phyloP scores from a whole-genome alignment of 1,284 basidiomycete genomes.

The Apiotrichum veenhuisii region DNA sequence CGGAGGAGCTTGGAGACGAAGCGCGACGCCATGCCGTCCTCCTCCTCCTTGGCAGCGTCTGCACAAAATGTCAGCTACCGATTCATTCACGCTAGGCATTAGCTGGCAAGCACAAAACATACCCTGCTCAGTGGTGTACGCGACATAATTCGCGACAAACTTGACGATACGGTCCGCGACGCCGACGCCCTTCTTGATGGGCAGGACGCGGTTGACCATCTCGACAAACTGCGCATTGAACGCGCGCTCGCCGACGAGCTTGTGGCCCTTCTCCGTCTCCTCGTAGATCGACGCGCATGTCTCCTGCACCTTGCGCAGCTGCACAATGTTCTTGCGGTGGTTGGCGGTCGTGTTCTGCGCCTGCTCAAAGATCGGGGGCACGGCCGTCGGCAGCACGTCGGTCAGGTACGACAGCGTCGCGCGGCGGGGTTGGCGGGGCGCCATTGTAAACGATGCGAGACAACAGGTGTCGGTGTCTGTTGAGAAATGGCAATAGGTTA shows the following conservation, averaged over 20 bases:
- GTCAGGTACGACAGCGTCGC: constrained; percentile 34
- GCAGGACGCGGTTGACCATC: constrained; percentile 66
- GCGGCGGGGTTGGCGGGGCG: constrained; percentile 16
- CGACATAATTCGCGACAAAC: constrained; percentile 78
- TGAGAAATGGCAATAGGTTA: no score
- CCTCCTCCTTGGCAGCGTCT: constrained; percentile 61
- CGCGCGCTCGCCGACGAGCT: constrained; percentile 70
- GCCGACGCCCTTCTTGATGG: constrained; percentile 76
- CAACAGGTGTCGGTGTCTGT: no score
- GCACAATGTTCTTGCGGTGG: constrained; percentile 86
- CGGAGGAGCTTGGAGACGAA: constrained; percentile 70
- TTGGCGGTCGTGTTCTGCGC: constrained; percentile 77
- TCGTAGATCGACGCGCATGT: constrained; percentile 62
- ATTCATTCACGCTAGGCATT: no score
- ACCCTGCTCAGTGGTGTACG: constrained; percentile 76
- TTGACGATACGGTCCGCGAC: constrained; percentile 78
- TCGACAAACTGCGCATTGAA: constrained; percentile 74
- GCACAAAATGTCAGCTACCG: no score
- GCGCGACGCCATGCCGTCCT: constrained; percentile 67
- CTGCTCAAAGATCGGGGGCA: constrained; percentile 71
- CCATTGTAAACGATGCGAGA: constrained; percentile 11
- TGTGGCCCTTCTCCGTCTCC: constrained; percentile 54
- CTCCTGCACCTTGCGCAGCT: constrained; percentile 75
- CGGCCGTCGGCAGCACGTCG: constrained; percentile 38
- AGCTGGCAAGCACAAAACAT: no score